These are phyloP conservation scores for Fusarium begoniae DNA, from an alignment of 2,329 filamentous ascomycete species.

Conservation along the genomic window DNA sequence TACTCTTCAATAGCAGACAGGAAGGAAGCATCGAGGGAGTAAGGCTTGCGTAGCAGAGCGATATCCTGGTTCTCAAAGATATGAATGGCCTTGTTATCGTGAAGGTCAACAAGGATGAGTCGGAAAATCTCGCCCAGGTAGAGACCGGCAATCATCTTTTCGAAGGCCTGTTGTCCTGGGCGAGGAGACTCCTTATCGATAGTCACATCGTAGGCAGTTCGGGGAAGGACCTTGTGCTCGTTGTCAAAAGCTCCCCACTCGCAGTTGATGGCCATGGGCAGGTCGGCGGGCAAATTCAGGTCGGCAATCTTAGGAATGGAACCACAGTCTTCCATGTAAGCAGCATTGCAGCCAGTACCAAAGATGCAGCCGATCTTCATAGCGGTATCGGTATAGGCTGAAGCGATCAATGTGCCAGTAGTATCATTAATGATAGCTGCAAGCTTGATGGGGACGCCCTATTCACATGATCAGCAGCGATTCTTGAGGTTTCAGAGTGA, in stretches of 20 bases:
- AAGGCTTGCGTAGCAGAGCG: conserved; percentile 81
- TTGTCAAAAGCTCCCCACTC: conserved; percentile 98
- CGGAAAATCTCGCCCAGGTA: conserved; percentile 97
- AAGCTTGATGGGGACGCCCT: conserved; percentile 91
- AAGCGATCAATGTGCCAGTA: conserved; percentile 95
- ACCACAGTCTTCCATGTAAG: conserved; percentile 94
- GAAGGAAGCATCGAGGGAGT: conserved; percentile 92
- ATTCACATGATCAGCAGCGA: conserved; percentile 29
- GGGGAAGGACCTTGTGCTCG: conserved; percentile 86
- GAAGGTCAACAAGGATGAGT: conserved; percentile 82
- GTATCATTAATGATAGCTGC: conserved; percentile 97
- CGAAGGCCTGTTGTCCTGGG: conserved; percentile 92
- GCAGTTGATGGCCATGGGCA: conserved; percentile 95
- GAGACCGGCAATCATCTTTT: conserved; percentile 97
- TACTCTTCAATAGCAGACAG: conserved; percentile 90
- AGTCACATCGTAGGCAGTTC: conserved; percentile 84
- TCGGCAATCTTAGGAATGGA: conserved; percentile 93
- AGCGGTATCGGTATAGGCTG: conserved; percentile 90
- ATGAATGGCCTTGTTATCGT: conserved; percentile 77
- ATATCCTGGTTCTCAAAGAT: conserved; percentile 90
- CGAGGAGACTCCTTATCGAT: conserved; percentile 93
- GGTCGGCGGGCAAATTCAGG: conserved; percentile 84
- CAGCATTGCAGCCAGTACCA: conserved; percentile 96
- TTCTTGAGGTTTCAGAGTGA: neutral
- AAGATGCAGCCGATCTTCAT: conserved; percentile 99